Base-by-base conservation (phyloP, 805 yeast genomes). In the Hanseniaspora thailandica region DNA sequence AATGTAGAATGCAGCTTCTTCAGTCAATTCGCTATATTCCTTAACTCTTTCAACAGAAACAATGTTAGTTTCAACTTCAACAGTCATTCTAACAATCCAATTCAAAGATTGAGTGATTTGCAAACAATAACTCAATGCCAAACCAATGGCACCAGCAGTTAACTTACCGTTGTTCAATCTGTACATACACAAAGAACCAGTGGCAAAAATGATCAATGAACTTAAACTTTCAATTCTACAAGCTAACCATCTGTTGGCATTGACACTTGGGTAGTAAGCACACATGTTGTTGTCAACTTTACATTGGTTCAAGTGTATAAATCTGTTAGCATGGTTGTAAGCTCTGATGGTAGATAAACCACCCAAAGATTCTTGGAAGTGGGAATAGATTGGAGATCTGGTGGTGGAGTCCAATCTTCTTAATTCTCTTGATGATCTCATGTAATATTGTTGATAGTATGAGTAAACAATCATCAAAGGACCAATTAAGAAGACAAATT, bases 11-110 rank as follows among this genome's bases (percentile, higher is more conserved):
- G 93, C 86, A 7, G 97, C 97, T 71, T 93, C 98, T n/a, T 88
- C 73, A 36, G 71, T 70, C 56, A 93, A 71, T n/a, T 70, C 67
- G 35, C 95, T 78, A 66, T 89, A 90, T 66, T 90, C 98, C 68
- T 86, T 74, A 52, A 90, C 81, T 70, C 98, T 81, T 71, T 90
- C 98, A 44, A 94, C 96, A 19, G 95, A 85, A 36, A 93, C 98
- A 70, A 93, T 89, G 68, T 88, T 90, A 12, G 97, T 88, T 68
- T 93, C 98, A 45, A 93, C 96, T 61, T 93, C 98, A 43, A 93
- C 98, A 0, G 97, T 86, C 97, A 89, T 90, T 70, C 99, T 78
- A 30, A 93, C 97, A 68, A 93, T 87, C 97, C 97, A 90, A 67
- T 88, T 90, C 68, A 93, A 76, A 0, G 96, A 77, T 68, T 88